Evolutionary conservation across 1,284 basidiomycete species (phyloP), one percentile per base, ranked within the genome.

Genomic region (Tilletia indica): DNA sequence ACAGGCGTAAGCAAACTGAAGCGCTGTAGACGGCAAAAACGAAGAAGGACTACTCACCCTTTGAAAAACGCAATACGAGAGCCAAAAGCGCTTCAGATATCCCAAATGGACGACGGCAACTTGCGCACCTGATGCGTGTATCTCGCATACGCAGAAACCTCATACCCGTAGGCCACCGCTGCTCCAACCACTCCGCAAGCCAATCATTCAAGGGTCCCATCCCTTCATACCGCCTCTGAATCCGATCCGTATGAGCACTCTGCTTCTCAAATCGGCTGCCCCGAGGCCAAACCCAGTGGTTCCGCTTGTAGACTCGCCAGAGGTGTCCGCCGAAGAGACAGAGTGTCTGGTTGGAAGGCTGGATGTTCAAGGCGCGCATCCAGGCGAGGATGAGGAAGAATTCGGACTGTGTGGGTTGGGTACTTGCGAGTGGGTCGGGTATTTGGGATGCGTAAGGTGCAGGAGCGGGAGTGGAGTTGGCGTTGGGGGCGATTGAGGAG

Each of bases 271-370:
- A 54, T 16, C 51, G 51, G 11, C 6, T 8, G 6, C 51, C 51
- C 19, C 51, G 51, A 25, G 51, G 61, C 61, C 61, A 64, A 16
- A 38, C 19, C 61, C 31, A 21, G 16, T 42, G 34, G 14, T 64
- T 25, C 36, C 61, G 38, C 19, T 42, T 25, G 61, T 64, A 64
- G 61, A 36, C 19, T 14, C 61, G 31, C 61, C 14, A 19, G 19
- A 64, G 8, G 34, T 34, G 36, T 11, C 19, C 61, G 2, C 31
- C 61, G 61, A 64, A n/a, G 36, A 64, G 61, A 38, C 61, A 64
- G 34, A 64, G 34, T 16, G 61, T 64, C 61, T 64, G 61, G 12
- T 64, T 39, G 14, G 34, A 64, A 14, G 61, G 61, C 61, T 64
- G 34, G 34, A 64, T 39, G 16, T 42, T 21, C 34, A 64, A 38